Base-by-base conservation (phyloP, 1,139 yeast species). In the Saccharomyces pastorianus region DNA sequence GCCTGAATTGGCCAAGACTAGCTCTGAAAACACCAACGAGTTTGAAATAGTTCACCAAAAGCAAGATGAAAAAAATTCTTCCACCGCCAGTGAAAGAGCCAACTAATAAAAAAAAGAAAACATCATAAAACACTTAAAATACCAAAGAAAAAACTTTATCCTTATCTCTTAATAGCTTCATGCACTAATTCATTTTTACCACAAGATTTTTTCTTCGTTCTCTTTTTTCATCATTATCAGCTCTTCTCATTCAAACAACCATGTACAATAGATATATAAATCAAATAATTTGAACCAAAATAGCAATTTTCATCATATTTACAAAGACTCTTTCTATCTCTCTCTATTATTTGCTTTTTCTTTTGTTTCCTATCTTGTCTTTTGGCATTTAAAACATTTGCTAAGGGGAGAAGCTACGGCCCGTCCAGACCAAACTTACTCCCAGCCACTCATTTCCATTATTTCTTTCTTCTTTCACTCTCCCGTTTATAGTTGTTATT, bases 21-120 rank as follows among this genome's bases (percentile, higher is more conserved):
- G 52, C 28, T 51, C 51, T 27, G 48, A 51, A 11, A 56, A 57
- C 17, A 51, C 48, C 20, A 38, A 38, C 25, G 44, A 38, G 44
- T 38, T 38, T 17, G 44, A 38, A 38, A 38, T 38, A 3, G 25
- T 38, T 38, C 44, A 34, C 3, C 41, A 38, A 0, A 17, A 34
- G 42, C 4, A 34, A 2, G 9, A 17, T 9, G 44, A 38, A 20
- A 38, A 38, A 13, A 13, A 38, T 1, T 38, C 44, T 11, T 38
- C 44, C 23, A 17, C 44, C 11, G 13, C 44, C 25, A 38, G 25
- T 38, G 44, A 38, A 38, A 38, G 11, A 38, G 44, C 7, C 11
- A 5, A 4, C n/a, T 38, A 38, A 11, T 17, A 3, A 6, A 3
- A 6, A 3, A 13, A 17, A 23, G 6, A 25, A 42, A 11, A 42